These are phyloP conservation scores for Wickerhamomyces chambardii DNA, from an alignment of 805 yeast genomes.

Conservation along the genomic window DNA sequence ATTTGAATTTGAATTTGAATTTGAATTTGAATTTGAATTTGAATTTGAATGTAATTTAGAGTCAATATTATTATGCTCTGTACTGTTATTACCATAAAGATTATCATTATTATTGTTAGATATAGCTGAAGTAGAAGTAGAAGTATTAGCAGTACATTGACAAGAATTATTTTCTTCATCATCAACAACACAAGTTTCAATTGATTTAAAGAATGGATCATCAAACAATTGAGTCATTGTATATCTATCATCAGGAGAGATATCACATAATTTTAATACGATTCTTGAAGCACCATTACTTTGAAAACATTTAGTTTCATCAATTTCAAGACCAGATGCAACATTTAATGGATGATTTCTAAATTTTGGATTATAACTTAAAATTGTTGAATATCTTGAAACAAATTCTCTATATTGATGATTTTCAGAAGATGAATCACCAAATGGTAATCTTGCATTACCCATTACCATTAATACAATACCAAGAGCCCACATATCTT, in stretches of 20 bases:
- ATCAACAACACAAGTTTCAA: conserved; percentile 56
- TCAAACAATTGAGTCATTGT: conserved; percentile 41
- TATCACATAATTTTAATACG: conserved; percentile 71
- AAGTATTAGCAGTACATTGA: background rate
- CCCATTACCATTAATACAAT: conserved; percentile 53
- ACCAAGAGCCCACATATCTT: conserved; percentile 73
- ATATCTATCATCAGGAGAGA: conserved; percentile 44
- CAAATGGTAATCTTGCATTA: conserved; percentile 53
- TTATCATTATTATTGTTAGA: too few relatives aligned
- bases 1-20: too few relatives aligned
- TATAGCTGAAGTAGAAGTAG: background rate
- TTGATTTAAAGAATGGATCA: conserved; percentile 54
- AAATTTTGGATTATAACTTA: conserved; percentile 45
- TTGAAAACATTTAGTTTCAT: conserved; percentile 54
- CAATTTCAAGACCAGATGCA: conserved; percentile 69
- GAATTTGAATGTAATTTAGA: too few relatives aligned
- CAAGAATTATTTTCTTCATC: conserved; percentile 10
- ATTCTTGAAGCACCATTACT: conserved; percentile 55
- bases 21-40: too few relatives aligned
- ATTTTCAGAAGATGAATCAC: conserved; percentile 39
- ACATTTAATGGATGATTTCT: conserved; percentile 34
- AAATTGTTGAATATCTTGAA: too few relatives aligned
- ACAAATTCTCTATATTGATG: too few relatives aligned
- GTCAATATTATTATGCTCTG: too few relatives aligned
- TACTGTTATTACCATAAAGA: too few relatives aligned